phyloP scores from a whole-genome alignment of 2,329 filamentous ascomycete species.

The Stromatinia cepivora region DNA sequence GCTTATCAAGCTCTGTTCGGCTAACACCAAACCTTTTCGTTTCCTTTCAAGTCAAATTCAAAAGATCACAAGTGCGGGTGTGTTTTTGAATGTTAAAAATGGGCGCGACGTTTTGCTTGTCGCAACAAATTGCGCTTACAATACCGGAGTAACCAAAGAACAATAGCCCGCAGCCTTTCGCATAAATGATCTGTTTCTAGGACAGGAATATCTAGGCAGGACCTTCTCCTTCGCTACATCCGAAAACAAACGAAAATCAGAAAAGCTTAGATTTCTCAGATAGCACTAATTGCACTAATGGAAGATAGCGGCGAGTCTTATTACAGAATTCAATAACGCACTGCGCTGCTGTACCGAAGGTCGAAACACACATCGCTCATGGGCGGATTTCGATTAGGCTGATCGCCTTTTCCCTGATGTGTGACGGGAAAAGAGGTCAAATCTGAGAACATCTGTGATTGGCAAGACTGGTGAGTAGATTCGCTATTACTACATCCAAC shows the following conservation, averaged over 20 bases:
- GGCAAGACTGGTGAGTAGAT: not conserved
- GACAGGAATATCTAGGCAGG: not conserved
- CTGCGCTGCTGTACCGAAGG: not conserved
- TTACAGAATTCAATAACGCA: too few species aligned
- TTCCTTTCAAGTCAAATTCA: not conserved
- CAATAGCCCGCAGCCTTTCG: too few species aligned
- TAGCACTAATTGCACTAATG: not conserved
- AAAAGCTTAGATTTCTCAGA: not conserved
- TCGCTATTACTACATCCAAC: too few species aligned
- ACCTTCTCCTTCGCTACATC: not conserved
- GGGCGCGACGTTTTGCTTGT: too few species aligned
- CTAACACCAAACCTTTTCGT: not conserved
- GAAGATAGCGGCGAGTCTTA: not conserved
- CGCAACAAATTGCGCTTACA: not conserved
- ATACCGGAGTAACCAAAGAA: not conserved
- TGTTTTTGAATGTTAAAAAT: not conserved
- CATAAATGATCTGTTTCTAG: not conserved
- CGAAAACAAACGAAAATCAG: not conserved
- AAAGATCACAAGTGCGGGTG: not conserved
- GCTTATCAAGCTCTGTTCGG: not conserved
- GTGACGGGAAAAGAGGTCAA: too few species aligned
- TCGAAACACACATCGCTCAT: not conserved
- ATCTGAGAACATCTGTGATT: not conserved
- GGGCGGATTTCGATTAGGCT: not conserved
- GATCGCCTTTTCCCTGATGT: too few species aligned